Evolutionary conservation across 2,329 filamentous ascomycete species (phyloP).

Genomic region (Colletotrichum limetticola): DNA sequence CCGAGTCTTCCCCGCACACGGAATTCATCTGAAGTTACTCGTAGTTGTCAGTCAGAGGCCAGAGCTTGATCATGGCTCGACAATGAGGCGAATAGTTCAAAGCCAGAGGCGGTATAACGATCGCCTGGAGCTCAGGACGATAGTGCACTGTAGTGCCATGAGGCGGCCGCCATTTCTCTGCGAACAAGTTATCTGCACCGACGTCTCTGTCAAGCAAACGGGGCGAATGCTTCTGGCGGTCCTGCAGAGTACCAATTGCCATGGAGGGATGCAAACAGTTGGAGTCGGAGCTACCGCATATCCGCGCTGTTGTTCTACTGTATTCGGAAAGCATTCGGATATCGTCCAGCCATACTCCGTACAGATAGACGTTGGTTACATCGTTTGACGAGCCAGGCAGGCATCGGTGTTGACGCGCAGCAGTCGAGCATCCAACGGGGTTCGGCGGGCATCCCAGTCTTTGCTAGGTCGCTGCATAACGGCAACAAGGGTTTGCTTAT

Average conservation of each 20-base stretch:
- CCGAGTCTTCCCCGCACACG: background rate
- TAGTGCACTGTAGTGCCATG: background rate
- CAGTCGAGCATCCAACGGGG: background rate
- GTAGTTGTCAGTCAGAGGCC: background rate
- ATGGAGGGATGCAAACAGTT: background rate
- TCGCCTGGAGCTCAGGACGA: background rate
- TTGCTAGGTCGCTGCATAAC: background rate
- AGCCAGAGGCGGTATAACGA: background rate
- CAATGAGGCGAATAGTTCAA: background rate
- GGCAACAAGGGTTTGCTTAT: background rate
- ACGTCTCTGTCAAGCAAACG: background rate
- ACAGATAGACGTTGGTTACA: background rate
- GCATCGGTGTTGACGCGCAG: conserved; percentile 18
- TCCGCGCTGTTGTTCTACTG: background rate
- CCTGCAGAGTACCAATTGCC: background rate
- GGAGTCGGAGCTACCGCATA: background rate
- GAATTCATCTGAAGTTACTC: background rate
- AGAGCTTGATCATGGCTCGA: background rate
- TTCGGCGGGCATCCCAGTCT: background rate
- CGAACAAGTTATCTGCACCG: background rate
- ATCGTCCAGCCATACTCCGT: no score
- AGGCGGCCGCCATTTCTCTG: background rate
- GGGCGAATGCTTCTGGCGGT: background rate
- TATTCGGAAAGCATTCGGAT: background rate
- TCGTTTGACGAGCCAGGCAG: conserved; percentile 1